Conservation (phyloP, 2,329 filamentous ascomycete genomes). For the Plectosphaerella cucumerina region DNA sequence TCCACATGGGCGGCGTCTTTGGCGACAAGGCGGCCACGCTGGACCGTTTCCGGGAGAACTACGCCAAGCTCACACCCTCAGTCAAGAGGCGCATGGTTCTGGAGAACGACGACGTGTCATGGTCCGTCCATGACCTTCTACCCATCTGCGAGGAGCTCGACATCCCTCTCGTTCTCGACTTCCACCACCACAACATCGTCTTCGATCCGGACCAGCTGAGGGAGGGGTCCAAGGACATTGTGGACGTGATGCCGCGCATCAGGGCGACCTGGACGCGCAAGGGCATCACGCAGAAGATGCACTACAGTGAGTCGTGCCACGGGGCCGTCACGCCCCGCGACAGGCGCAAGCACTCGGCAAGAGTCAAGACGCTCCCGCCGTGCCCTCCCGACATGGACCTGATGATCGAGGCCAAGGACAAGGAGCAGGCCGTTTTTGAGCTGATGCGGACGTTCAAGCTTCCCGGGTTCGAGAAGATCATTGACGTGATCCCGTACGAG, state of each 20-base stretch:
- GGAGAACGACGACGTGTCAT: slow-evolving; percentile 92
- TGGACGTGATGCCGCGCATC: slow-evolving; percentile 70
- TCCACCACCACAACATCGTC: slow-evolving; percentile 92
- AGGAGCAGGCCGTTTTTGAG: slow-evolving; percentile 94
- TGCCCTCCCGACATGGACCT: slow-evolving; percentile 82
- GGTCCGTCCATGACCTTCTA: slow-evolving; percentile 86
- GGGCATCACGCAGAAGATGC: slow-evolving; percentile 89
- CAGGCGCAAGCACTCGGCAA: slow-evolving; percentile 77
- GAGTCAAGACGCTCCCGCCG: slow-evolving; percentile 76
- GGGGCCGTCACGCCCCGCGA: slow-evolving; percentile 75
- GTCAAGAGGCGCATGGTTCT: slow-evolving; percentile 80
- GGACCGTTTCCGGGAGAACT: slow-evolving; percentile 73
- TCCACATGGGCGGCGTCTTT: slow-evolving; percentile 90
- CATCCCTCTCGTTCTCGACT: slow-evolving; percentile 89
- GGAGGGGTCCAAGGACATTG: slow-evolving; percentile 82
- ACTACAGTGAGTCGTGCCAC: slow-evolving; percentile 80
- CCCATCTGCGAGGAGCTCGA: slow-evolving; percentile 91
- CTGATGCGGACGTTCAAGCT: slow-evolving; percentile 86
- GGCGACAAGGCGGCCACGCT: slow-evolving; percentile 80
- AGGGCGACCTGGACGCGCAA: slow-evolving; percentile 80
- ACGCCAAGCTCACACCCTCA: slow-evolving; percentile 58
- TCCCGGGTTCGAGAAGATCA: slow-evolving; percentile 71
- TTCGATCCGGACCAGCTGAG: slow-evolving; percentile 70
- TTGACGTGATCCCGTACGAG: slow-evolving; percentile 72
- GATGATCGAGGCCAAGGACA: slow-evolving; percentile 99